Evolutionary conservation across 208 protist genomes (phyloP).

Genomic region (Balamuthia mandrillaris): DNA sequence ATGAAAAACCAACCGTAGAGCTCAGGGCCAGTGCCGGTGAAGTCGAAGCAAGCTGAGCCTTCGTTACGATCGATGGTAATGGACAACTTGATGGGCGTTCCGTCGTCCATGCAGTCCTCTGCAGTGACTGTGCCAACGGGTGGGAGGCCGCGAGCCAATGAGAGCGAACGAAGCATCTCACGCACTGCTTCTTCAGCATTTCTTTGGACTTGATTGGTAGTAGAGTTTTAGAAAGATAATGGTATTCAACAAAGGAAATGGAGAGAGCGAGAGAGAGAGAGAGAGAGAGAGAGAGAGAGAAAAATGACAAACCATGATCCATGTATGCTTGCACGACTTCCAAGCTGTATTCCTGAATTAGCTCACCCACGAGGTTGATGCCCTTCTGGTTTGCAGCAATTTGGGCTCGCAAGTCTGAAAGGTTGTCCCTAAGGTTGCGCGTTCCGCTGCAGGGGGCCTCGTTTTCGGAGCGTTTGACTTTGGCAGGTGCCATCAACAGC

Average conservation of each 20-base stretch:
- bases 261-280: neutral
- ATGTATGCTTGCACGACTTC: constrained; percentile 90
- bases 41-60: constrained; percentile 85
- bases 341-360: constrained; percentile 81
- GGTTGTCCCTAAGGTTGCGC: constrained; percentile 83
- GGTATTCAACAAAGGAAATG: neutral
- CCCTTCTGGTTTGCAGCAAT: constrained; percentile 86
- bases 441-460: constrained; percentile 56
- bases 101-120: constrained; percentile 92
- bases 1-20: constrained; percentile 60
- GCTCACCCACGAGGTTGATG: constrained; percentile 79
- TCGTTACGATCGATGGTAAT: constrained; percentile 76
- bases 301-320: constrained; percentile 66
- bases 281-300: neutral
- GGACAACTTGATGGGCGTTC: constrained; percentile 78
- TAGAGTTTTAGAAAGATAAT: neutral
- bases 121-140: constrained; percentile 47
- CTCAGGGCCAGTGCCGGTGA: constrained; percentile 81
- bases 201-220: constrained; percentile 53
- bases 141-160: constrained; percentile 43
- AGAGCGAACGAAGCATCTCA: constrained; percentile 77
- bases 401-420: constrained; percentile 77
- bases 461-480: constrained; percentile 41
- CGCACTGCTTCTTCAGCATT: constrained; percentile 84
- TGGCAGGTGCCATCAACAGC: constrained; percentile 76